Base-by-base conservation (phyloP, 257 asterid genomes). In the Fraxinus cuspidata region DNA sequence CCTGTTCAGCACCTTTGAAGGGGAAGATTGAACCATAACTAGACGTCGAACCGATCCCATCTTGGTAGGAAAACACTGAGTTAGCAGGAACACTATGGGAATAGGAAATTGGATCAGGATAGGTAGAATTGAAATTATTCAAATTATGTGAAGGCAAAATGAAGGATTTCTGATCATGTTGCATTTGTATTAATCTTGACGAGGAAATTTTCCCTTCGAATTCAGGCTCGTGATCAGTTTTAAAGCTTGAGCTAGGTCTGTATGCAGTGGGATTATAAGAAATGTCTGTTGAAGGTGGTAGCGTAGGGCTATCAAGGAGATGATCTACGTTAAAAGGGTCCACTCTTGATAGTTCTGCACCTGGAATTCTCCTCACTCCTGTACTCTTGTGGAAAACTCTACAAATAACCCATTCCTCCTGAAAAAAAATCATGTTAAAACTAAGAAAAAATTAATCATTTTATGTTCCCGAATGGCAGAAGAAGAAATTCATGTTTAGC, bases 331-430 rank as follows among this genome's bases (percentile, higher is more conserved):
- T 63, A n/a, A 88, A 83, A n/a, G 90, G 86, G 51, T 87, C 93
- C 35, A 70, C 40, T 81, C 91, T 83, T 47, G 84, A 58, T 11
- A 83, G 71, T 2, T 89, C 92, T 8, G 74, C 56, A 1, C 79
- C 77, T 18, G 88, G 90, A 76, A 76, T 73, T 80, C 81, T 86
- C 77, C 78, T 78, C 9, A 84, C 56, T 32, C 78, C 90, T 4
- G 71, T 69, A 76, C 70, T 90, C 90, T 93, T 93, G 89, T 91
- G 90, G 76, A 90, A 88, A 16, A 93, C 88, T 70, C 84, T 83
- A 34, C 91, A 84, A 7, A 93, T 94, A 51, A 93, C 98, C 87
- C 94, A 91, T 78, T 92, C 96, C 80, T 91, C 96, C 98, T 90
- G 86, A 81, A 77, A 60, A 56, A 71, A 70, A 76, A 37, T 28